Evolutionary conservation across 495 filamentous ascomycete genomes (phyloP).

Genomic region (Neurospora sp.): DNA sequence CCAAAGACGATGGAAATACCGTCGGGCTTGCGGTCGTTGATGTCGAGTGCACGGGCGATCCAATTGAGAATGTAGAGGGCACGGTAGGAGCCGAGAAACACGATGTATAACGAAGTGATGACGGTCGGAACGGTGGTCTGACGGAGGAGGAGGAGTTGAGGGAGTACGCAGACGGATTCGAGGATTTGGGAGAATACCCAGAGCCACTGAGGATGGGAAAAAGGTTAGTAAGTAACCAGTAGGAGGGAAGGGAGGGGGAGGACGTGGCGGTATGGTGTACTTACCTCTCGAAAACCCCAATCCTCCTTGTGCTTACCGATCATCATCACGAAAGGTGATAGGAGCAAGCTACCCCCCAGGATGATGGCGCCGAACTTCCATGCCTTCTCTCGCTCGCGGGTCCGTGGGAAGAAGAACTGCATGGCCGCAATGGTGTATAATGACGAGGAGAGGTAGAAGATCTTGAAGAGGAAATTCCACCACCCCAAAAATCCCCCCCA

Average conservation of each 20-base stretch:
- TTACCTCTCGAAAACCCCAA: conserved; percentile 48
- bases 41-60: conserved; percentile 57
- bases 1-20: conserved; percentile 74
- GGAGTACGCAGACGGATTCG: conserved; percentile 82
- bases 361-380: conserved; percentile 74
- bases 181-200: conserved; percentile 86
- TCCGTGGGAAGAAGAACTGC: conserved; percentile 77
- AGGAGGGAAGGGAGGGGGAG: neutral
- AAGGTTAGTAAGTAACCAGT: neutral
- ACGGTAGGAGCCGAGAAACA: conserved; percentile 82
- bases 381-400: conserved; percentile 77
- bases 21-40: conserved; percentile 49
- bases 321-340: conserved; percentile 56
- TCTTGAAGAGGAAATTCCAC: conserved; percentile 71
- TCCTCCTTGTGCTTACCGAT: conserved; percentile 41
- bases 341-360: conserved; percentile 45
- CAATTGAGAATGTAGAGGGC: conserved; percentile 88
- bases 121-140: conserved; percentile 94
- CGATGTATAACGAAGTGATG: conserved; percentile 88
- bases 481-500: neutral
- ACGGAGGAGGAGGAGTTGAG: conserved; percentile 82
- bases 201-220: conserved; percentile 41
- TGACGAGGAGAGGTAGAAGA: conserved; percentile 78
- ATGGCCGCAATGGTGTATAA: conserved; percentile 82
- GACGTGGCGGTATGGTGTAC: conserved; percentile 7